phyloP scores from a whole-genome alignment of 345 rosid species.

The Microthlaspi erraticum region DNA sequence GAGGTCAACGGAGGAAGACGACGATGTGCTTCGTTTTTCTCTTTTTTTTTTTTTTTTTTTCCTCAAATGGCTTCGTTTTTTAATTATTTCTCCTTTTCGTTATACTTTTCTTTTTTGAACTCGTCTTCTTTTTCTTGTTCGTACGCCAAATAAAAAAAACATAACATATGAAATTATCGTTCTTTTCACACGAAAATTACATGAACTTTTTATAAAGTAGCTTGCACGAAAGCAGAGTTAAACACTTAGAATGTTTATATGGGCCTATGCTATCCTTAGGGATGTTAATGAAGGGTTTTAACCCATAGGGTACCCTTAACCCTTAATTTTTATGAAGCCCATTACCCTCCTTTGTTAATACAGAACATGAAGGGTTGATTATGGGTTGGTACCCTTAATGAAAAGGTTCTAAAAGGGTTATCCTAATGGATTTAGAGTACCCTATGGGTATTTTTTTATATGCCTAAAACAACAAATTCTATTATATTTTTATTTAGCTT shows the following conservation, averaged over 20 bases:
- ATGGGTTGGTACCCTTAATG: too few relatives aligned
- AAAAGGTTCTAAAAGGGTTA: too few relatives aligned
- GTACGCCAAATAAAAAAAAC: slow-evolving; percentile 38
- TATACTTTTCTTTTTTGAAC: background rate
- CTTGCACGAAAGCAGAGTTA: slow-evolving; percentile 29
- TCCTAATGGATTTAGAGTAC: too few relatives aligned
- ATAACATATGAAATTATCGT: background rate
- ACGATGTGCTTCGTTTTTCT: background rate
- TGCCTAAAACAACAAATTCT: too few relatives aligned
- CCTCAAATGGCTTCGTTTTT: background rate
- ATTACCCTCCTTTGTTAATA: too few relatives aligned
- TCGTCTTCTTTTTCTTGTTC: background rate
- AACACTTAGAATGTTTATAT: slow-evolving; percentile 9
- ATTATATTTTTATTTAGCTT: too few relatives aligned
- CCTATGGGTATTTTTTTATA: too few relatives aligned
- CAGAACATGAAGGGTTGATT: too few relatives aligned
- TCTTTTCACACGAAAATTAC: slow-evolving; percentile 7
- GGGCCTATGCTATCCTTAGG: slow-evolving; percentile 12
- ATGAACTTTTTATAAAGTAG: slow-evolving; percentile 11
- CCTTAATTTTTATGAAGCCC: too few relatives aligned
- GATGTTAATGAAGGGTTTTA: too few relatives aligned
- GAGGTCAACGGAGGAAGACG: slow-evolving; percentile 31
- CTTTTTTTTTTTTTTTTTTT: too few relatives aligned
- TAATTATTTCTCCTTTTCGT: background rate
- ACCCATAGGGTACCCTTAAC: too few relatives aligned